Base-by-base conservation (phyloP, 2,329 filamentous ascomycete species). In the Alternaria sp. region DNA sequence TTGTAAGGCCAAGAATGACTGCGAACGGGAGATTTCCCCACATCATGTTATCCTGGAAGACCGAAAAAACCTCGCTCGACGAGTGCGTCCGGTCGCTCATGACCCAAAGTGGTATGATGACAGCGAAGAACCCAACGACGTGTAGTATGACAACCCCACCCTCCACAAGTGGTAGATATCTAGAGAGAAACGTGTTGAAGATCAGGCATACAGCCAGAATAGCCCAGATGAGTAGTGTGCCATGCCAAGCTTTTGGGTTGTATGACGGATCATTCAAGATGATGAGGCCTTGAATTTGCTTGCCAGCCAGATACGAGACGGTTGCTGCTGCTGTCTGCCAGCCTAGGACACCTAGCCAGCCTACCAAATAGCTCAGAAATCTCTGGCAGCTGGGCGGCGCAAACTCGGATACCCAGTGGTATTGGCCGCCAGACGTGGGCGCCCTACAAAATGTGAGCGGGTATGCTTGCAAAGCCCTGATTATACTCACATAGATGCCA, bases 71-170 rank as follows among this genome's bases (percentile, higher is more conserved):
- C 1, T 77, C 74, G 14, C 75, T 63, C 0, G 44, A 48, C 12
- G 80, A 65, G 4, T 74, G 65, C 12, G 72, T 72, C n/a, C 74
- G 75, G 1, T 80, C 75, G 5, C 61, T 68, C 12, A 71, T 42
- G 20, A 62, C 61, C 69, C 65, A 69, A 7, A 74, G 58, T 5
- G 63, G 61, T 5, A 84, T 78, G 9, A 85, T 66, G 58, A 85
- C 78, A 1, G 79, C 82, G 59, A 85, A 81, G 63, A 85, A 82
- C 2, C 83, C 84, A 16, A 80, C 65, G 24, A 85, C 68, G 58
- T 86, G 83, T 2, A 86, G 58, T 9, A 82, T 71, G 16, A 84
- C 16, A 7, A 54, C 24, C 46, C 63, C 11, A 22, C 57, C 57
- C 18, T 63, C 61, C 12, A 63, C 22, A 1, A 61, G 32, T 9